A percentile compares a stretch with the other conserved stretches of the same genome.
phyloP scores from a whole-genome alignment of 2,329 filamentous ascomycete genomes.

The Bipolaris zeicola region DNA sequence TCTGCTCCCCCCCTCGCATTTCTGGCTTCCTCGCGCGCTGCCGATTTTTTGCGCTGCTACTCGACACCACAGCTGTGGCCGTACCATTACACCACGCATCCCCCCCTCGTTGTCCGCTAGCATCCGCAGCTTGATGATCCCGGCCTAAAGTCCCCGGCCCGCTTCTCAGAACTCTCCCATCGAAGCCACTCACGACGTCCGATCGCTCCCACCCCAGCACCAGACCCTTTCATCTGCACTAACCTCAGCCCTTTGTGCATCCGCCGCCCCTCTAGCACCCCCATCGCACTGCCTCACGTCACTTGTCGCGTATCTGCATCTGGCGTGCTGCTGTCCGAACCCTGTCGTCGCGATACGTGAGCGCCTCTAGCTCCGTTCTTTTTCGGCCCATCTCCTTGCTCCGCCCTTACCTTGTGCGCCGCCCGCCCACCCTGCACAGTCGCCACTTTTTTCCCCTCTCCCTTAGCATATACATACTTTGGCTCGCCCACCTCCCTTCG shows the following conservation, averaged over 20 bases:
- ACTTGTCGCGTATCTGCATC: constrained; percentile 28
- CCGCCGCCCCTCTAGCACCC: constrained; percentile 11
- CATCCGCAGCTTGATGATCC: constrained; percentile 15
- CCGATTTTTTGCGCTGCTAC: neutral
- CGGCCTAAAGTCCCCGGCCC: constrained; percentile 15
- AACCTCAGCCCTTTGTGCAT: constrained; percentile 12
- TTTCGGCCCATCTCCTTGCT: constrained; percentile 38
- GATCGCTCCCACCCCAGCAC: constrained; percentile 23
- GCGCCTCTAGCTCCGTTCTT: constrained; percentile 26
- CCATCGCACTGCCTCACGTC: constrained; percentile 18
- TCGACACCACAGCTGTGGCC: neutral
- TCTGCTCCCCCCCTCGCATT: neutral
- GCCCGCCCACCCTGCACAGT: constrained; percentile 24
- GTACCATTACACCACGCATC: too few relatives aligned
- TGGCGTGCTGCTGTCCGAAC: constrained; percentile 20
- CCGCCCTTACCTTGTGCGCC: constrained; percentile 18
- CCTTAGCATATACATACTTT: constrained; percentile 11
- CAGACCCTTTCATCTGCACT: constrained; percentile 13
- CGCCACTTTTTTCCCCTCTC: constrained; percentile 36
- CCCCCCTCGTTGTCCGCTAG: constrained; percentile 12
- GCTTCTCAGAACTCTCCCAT: constrained; percentile 18
- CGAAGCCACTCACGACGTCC: constrained; percentile 19
- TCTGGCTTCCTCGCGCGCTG: too few relatives aligned
- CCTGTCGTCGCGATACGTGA: constrained; percentile 25
- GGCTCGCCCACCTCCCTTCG: constrained; percentile 11